phyloP scores from a whole-genome alignment of 805 yeast genomes.

The Tetrapisispora phaffii region DNA sequence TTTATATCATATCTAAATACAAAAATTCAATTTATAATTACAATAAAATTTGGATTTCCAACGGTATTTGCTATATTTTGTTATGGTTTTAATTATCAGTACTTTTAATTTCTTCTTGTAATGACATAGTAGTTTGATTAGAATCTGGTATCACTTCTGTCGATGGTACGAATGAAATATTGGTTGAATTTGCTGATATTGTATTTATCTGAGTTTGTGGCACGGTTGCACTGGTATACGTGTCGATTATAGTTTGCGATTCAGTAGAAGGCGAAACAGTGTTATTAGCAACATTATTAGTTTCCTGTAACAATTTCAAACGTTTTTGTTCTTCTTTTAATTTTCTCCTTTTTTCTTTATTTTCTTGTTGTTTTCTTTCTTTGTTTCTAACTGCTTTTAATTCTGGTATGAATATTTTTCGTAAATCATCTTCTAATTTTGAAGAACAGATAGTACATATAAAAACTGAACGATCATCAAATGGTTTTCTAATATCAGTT shows the following conservation, averaged over 20 bases:
- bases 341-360: conserved; percentile 22
- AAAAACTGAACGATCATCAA: conserved; percentile 17
- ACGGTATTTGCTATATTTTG: no score
- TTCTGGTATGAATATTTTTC: conserved; percentile 19
- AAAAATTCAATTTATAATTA: no score
- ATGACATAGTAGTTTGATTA: background rate
- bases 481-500: conserved; percentile 15
- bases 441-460: conserved; percentile 21
- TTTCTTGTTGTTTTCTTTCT: conserved; percentile 20
- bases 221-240: no score
- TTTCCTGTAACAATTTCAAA: background rate
- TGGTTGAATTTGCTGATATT: background rate
- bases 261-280: background rate
- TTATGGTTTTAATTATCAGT: background rate
- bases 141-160: background rate
- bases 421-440: conserved; percentile 15
- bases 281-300: background rate
- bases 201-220: background rate
- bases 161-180: background rate
- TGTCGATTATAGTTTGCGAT: background rate
- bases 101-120: no score
- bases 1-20: no score
- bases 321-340: conserved; percentile 14
- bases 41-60: no score
- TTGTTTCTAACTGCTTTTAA: conserved; percentile 15